Conservation (phyloP, 768 basidiomycete species). For the Rhizopogon roseolus region DNA sequence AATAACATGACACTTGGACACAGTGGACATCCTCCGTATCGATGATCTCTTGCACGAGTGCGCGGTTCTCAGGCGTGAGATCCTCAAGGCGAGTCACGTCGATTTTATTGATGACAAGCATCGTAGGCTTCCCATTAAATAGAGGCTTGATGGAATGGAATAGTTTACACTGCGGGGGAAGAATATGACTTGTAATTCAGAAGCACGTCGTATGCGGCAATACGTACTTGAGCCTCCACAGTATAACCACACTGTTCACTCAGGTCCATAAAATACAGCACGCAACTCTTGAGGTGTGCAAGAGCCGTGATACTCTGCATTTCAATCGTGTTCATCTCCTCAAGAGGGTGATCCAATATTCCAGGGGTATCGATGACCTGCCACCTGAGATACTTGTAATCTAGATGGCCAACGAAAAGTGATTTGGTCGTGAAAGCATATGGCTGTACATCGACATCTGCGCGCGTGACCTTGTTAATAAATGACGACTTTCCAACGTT, state of each 20-base stretch:
- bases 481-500: conserved; percentile 99
- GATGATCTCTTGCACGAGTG: conserved; percentile 86
- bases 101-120: conserved; percentile 98
- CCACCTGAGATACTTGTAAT: conserved; percentile 99
- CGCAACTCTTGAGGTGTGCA: conserved; percentile 90
- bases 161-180: conserved; percentile 74
- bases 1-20: conserved; percentile 89
- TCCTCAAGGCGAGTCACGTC: conserved; percentile 90
- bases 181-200: conserved; percentile 1
- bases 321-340: conserved; percentile 99
- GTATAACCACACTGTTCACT: conserved; percentile 98
- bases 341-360: conserved; percentile 94
- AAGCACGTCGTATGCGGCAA: neutral
- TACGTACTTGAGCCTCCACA: conserved; percentile 85
- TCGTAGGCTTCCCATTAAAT: conserved; percentile 86
- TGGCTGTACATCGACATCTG: conserved; percentile 98
- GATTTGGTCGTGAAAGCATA: conserved; percentile 99
- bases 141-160: conserved; percentile 99
- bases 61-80: conserved; percentile 67
- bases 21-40: conserved; percentile 63
- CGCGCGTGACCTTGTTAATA: conserved; percentile 99
- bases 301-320: conserved; percentile 99
- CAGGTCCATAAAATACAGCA: conserved; percentile 98
- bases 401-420: conserved; percentile 96
- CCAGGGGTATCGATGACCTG: conserved; percentile 99